Base-by-base conservation (phyloP, 2,329 filamentous ascomycete genomes). In the Fusarium heterosporum region DNA sequence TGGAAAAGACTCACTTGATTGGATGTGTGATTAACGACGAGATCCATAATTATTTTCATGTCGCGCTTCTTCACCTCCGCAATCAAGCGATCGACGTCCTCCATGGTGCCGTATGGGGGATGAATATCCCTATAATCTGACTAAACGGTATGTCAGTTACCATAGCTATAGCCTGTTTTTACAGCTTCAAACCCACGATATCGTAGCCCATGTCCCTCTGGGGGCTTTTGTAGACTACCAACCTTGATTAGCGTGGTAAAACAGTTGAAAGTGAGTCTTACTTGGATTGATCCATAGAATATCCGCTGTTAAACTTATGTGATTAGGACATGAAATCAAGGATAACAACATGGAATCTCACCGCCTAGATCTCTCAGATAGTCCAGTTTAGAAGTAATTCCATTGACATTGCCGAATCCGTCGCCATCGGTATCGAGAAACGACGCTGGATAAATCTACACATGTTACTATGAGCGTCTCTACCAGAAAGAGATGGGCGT, bases 391-490 rank as follows among this genome's bases (percentile, higher is more conserved):
- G 79, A 78, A 11, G 84, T 81, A 66, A 87, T 84, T 13, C 85
- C 84, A 1, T 77, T 78, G 6, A 87, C 77, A 61, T 86, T 84
- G 8, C 84, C 84, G 28, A 84, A 69, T 2, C 84, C 84, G 69
- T 86, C 83, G 34, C 80, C 81, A 49, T 85, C 85, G 57, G 80
- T 81, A 69, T 86, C 84, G 41, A 82, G 81, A 76, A 86, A 87
- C 16, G 80, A 83, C n/a, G 84, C 80, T 1, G 84, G 84, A 69
- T 87, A 88, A 64, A 88, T 85, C 70, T 88, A 5, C 4, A 4
- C 2, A 2, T n/a, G 5, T 39, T 4, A 29, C 12, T 16, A 19
- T 8, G 4, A 6, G 3, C 9, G 16, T 42, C 11, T 4, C 2
- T 0, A 1, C 3, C 5, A 19, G 4, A 4, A n/a, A 13, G n/a